Evolutionary conservation across 768 basidiomycete genomes (phyloP).

Genomic region (Hemileccinum impolitum): DNA sequence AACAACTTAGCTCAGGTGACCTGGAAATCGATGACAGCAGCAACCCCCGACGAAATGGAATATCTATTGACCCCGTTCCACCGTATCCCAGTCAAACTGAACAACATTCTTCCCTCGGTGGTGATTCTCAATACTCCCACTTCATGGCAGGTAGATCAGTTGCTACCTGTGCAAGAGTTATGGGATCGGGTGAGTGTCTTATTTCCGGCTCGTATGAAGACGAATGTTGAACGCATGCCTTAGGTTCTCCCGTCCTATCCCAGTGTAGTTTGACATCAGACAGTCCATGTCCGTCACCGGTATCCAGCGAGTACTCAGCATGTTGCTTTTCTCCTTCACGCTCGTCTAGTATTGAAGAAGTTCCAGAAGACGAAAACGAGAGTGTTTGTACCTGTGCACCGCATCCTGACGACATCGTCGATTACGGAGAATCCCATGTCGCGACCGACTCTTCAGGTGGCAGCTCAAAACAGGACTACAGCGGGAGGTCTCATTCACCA

Average conservation of each 20-base stretch:
- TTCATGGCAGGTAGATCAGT: conserved; percentile 5
- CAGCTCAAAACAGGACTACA: conserved; percentile 20
- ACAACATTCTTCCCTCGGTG: background rate
- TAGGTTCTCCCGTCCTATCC: conserved; percentile 11
- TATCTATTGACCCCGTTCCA: conserved; percentile 25
- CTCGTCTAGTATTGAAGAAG: conserved; percentile 41
- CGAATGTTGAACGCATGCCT: background rate
- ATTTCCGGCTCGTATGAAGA: background rate
- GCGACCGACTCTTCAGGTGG: conserved; percentile 12
- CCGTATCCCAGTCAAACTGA: conserved; percentile 26
- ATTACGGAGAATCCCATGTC: conserved; percentile 16
- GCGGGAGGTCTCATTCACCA: conserved; percentile 41
- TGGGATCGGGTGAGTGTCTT: conserved; percentile 7
- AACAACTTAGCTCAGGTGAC: conserved; percentile 9
- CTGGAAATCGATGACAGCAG: background rate
- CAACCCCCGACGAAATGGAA: background rate
- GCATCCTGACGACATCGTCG: conserved; percentile 4
- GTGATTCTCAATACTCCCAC: background rate
- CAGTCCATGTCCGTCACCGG: conserved; percentile 4
- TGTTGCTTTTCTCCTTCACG: conserved; percentile 30
- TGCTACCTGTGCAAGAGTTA: conserved; percentile 8
- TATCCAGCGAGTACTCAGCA: conserved; percentile 7
- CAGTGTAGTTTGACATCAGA: conserved; percentile 2
- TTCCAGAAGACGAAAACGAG: conserved; percentile 33
- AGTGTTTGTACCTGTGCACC: conserved; percentile 6